Percentiles rank a stretch among this genome's conserved stretches.
Conservation (phyloP, 768 basidiomycete genomes). For the Tulasnella calospora region DNA sequence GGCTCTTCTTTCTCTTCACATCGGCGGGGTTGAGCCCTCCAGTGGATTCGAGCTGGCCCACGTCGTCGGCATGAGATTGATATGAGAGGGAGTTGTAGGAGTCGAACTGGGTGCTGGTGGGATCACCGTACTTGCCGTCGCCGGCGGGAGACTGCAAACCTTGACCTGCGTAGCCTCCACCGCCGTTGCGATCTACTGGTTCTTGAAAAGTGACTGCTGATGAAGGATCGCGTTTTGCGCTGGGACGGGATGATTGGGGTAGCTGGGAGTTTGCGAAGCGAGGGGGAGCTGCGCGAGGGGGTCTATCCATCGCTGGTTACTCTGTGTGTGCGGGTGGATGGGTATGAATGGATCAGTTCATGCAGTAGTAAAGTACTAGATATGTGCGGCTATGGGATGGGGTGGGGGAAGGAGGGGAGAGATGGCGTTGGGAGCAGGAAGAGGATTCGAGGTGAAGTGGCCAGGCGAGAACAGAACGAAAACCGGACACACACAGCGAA, state of each 20-base stretch:
- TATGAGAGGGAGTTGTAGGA: constrained; percentile 7
- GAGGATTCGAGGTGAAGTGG: not conserved
- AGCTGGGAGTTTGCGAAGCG: not conserved
- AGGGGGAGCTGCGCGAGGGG: constrained; percentile 8
- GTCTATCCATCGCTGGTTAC: not conserved
- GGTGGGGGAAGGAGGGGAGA: not conserved
- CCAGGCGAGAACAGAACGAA: constrained; percentile 12
- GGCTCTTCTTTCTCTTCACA: constrained; percentile 75
- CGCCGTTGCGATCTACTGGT: not conserved
- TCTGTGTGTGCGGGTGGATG: not conserved
- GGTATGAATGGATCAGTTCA: constrained; percentile 1
- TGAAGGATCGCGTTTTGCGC: not conserved
- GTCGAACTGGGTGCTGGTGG: not conserved
- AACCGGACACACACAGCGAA: constrained; percentile 1
- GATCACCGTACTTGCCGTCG: not conserved
- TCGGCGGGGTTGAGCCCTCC: constrained; percentile 12
- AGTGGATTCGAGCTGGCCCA: not conserved
- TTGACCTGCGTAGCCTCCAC: not conserved
- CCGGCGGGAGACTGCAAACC: not conserved
- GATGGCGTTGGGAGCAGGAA: not conserved
- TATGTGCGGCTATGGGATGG: not conserved
- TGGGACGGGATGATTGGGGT: not conserved
- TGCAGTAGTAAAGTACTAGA: not conserved
- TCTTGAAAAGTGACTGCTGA: not conserved
- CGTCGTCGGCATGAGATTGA: not conserved